These are phyloP conservation scores for Russula vinacea DNA, from an alignment of 768 basidiomycete species.

Conservation along the genomic window DNA sequence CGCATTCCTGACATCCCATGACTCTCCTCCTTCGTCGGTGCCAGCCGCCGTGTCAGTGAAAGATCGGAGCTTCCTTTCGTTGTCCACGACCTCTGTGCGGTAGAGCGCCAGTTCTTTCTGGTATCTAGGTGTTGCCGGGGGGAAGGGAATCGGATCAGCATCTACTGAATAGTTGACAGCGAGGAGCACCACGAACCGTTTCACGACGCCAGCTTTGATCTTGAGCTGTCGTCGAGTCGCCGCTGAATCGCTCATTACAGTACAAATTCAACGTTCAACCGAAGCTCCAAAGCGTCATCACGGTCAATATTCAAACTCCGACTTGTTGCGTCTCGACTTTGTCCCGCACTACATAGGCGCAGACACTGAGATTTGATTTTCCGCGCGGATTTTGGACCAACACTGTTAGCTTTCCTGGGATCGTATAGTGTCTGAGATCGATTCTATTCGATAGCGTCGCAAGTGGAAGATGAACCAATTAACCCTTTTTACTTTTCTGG, in stretches of 20 bases:
- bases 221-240: conserved; percentile 63
- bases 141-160: neutral
- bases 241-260: conserved; percentile 45
- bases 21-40: conserved; percentile 44
- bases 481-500: no score
- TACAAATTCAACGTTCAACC: neutral
- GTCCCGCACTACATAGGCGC: no score
- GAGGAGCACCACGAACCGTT: conserved; percentile 47
- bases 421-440: no score
- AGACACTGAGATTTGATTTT: no score
- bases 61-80: conserved; percentile 58
- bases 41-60: conserved; percentile 49
- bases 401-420: no score
- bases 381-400: no score
- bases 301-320: no score
- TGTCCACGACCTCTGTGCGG: conserved; percentile 58
- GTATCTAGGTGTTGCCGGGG: conserved; percentile 29
- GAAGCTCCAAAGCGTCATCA: neutral
- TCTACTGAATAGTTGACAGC: neutral
- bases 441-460: no score
- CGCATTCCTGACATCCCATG: conserved; percentile 75
- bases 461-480: no score
- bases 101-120: conserved; percentile 68
- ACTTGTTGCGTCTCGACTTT: no score
- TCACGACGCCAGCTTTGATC: conserved; percentile 68